phyloP scores from a whole-genome alignment of 805 yeast species.

The Starmera caribaea region DNA sequence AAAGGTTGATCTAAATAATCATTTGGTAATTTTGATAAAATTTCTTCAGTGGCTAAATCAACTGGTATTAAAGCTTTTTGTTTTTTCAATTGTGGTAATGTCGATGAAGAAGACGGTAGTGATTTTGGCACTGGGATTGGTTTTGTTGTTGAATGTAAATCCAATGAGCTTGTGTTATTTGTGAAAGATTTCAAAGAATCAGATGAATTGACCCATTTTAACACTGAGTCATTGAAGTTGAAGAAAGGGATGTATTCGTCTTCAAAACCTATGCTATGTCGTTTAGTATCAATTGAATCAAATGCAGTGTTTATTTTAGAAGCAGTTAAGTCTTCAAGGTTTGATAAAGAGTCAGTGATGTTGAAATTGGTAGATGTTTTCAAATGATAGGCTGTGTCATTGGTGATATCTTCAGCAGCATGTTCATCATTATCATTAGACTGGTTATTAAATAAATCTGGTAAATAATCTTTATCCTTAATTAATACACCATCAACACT shows the following conservation, averaged over 20 bases:
- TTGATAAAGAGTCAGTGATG: too few relatives aligned
- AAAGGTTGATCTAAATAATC: constrained; percentile 50
- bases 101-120: constrained; percentile 6
- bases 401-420: not conserved
- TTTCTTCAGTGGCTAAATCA: constrained; percentile 17
- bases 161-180: too few relatives aligned
- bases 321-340: not conserved
- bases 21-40: constrained; percentile 32
- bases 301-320: constrained; percentile 1
- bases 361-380: too few relatives aligned
- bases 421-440: constrained; percentile 3
- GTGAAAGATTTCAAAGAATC: too few relatives aligned
- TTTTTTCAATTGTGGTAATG: constrained; percentile 8
- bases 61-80: constrained; percentile 2
- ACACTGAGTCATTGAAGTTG: constrained; percentile 40
- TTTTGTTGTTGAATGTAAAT: not conserved
- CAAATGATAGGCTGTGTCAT: too few relatives aligned
- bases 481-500: not conserved
- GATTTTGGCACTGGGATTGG: too few relatives aligned
- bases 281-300: not conserved
- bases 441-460: constrained; percentile 7
- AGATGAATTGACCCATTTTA: constrained; percentile 33
- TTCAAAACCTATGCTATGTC: constrained; percentile 36
- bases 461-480: not conserved
- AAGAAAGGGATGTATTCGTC: constrained; percentile 75